These are phyloP conservation scores for Globisporangium parvum DNA, from an alignment of 352 stramenopile species.

Conservation along the genomic window DNA sequence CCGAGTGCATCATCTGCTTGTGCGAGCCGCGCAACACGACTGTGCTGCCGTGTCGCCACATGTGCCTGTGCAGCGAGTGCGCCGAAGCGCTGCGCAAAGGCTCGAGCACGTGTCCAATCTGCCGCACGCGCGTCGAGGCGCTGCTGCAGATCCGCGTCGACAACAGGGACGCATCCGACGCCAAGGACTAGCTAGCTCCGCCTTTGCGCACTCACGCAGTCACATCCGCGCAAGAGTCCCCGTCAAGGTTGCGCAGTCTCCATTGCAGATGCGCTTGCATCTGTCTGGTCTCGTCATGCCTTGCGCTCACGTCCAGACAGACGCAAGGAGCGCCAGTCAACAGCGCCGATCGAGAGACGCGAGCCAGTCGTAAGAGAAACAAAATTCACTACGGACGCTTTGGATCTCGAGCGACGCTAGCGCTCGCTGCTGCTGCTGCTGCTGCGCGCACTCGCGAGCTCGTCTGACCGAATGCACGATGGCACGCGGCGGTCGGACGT, in stretches of 20 bases:
- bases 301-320: not conserved
- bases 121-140: constrained; percentile 63
- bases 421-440: no score
- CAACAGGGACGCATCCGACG: constrained; percentile 26
- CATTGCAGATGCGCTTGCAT: no score
- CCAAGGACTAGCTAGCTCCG: constrained; percentile 19
- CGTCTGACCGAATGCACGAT: not conserved
- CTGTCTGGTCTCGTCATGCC: constrained; percentile 1
- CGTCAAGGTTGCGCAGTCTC: no score
- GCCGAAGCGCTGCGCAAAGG: constrained; percentile 64
- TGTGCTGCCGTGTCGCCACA: constrained; percentile 79
- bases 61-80: constrained; percentile 82
- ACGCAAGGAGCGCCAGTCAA: no score
- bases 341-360: no score
- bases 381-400: constrained; percentile 3
- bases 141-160: constrained; percentile 78
- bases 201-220: no score
- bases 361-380: constrained; percentile 20
- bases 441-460: not conserved
- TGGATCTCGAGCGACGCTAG: not conserved
- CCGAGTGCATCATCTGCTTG: constrained; percentile 87
- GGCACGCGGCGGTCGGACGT: no score
- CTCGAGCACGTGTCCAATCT: constrained; percentile 79
- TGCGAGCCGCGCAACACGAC: constrained; percentile 77
- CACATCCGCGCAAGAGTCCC: no score